Percentiles rank a stretch among this genome's conserved stretches.
Evolutionary conservation across 257 asterid genomes (phyloP).

Genomic region (Solanum okadae): DNA sequence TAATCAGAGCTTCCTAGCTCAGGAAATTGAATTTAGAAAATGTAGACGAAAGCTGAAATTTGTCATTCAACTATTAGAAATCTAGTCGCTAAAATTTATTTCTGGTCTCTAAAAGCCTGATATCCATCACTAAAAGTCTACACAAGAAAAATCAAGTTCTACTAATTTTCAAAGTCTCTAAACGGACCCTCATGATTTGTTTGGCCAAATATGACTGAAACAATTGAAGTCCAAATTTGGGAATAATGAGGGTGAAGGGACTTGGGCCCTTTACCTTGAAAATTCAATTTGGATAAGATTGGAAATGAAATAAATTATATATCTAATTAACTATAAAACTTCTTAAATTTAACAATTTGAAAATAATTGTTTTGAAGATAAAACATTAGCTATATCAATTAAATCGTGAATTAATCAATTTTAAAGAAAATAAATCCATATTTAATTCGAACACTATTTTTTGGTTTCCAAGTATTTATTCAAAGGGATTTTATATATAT

Average conservation of each 20-base stretch:
- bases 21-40: not conserved
- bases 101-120: not conserved
- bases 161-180: not conserved
- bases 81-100: not conserved
- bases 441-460: not conserved
- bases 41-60: not conserved
- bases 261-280: not conserved
- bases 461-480: not conserved
- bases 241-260: not conserved
- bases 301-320: not conserved
- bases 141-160: not conserved
- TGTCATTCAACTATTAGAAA: not conserved
- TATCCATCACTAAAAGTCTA: not conserved
- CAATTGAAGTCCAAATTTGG: not conserved
- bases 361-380: not conserved
- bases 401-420: not conserved
- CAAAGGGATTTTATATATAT: not conserved
- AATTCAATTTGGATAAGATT: not conserved
- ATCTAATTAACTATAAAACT: not conserved
- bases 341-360: not conserved
- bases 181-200: not conserved
- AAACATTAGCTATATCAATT: not conserved
- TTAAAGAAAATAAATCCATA: not conserved
- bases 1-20: not conserved
- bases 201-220: not conserved